Base-by-base conservation (phyloP, 192 early-diverging fungal genomes). In the Spizellomyces punctatus region DNA sequence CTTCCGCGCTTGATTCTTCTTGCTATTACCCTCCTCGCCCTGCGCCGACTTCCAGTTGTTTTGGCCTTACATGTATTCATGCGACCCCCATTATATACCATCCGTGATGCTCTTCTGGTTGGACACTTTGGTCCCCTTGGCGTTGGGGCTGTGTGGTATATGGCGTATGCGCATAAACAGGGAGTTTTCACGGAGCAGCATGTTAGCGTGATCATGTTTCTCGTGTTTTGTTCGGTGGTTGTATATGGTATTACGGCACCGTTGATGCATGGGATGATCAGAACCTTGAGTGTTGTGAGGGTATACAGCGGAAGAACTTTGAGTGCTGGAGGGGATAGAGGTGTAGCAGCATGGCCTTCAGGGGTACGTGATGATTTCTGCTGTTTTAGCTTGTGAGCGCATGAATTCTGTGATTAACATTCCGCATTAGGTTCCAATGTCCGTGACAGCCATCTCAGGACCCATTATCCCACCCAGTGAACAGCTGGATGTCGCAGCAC, bases 71-170 rank as follows among this genome's bases (percentile, higher is more conserved):
- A 92, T 49, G 82, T 73, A 8, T 66, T 89, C 6, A 88, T 93
- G 17, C 46, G 55, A 21, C 73, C 54, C n/a, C 43, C 48, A 71
- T 46, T 63, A 19, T 50, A 64, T 58, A 91, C 81, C 1, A 88
- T 85, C 74, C 86, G 86, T 21, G 92, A 95, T 61, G 92, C 91
- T 0, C 79, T 90, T 5, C 94, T 94, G 75, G 89, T 88, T 9
- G 94, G 94, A 9, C 95, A 91, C 90, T 96, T 96, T 71, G 95
- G 94, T 0, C 94, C 94, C 10, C 90, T 96, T 50, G 92, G 90
- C n/a, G 89, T 89, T 17, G 82, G 85, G 0, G 86, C 86, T 2
- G 19, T 89, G 5, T 90, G 81, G 61, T 90, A 89, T 64, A 75
- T 80, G 43, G 76, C 76, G 61, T 76, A 76, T 70, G 77, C 63